Evolutionary conservation across 495 filamentous ascomycete species (phyloP).

Genomic region (Neurospora sp.): DNA sequence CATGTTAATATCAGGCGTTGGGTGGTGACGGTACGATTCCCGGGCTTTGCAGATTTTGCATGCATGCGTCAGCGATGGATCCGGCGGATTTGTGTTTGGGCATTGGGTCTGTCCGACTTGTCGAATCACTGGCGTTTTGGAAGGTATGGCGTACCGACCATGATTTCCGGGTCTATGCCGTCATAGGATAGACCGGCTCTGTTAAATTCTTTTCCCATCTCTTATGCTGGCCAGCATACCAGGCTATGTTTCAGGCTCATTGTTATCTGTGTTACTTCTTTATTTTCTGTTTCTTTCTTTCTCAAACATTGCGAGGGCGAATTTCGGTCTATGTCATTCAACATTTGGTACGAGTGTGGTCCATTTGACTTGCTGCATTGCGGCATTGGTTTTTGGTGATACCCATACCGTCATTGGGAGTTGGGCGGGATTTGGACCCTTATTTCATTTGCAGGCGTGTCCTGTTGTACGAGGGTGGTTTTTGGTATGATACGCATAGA

Average conservation of each 20-base stretch:
- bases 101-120: not conserved
- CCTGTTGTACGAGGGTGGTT: not conserved
- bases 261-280: not conserved
- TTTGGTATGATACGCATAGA: not conserved
- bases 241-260: not conserved
- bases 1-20: conserved; percentile 5
- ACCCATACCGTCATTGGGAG: conserved; percentile 11
- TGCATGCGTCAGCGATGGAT: not conserved
- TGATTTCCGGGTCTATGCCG: not conserved
- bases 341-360: conserved; percentile 13
- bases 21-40: conserved; percentile 4
- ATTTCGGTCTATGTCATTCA: conserved; percentile 10
- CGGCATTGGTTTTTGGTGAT: conserved; percentile 9
- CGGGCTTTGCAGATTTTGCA: not conserved
- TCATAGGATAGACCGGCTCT: not conserved
- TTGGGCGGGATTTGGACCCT: conserved; percentile 3
- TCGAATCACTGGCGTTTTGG: conserved; percentile 1
- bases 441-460: not conserved
- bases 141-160: not conserved
- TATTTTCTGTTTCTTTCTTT: conserved; percentile 1
- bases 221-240: not conserved
- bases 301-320: not conserved
- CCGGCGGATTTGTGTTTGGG: not conserved
- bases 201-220: not conserved
- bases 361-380: conserved; percentile 13